Percentiles rank a stretch among this genome's conserved stretches.
These are phyloP conservation scores for Lasiosphaeria hispida DNA, from an alignment of 495 filamentous ascomycete genomes.

Conservation along the genomic window DNA sequence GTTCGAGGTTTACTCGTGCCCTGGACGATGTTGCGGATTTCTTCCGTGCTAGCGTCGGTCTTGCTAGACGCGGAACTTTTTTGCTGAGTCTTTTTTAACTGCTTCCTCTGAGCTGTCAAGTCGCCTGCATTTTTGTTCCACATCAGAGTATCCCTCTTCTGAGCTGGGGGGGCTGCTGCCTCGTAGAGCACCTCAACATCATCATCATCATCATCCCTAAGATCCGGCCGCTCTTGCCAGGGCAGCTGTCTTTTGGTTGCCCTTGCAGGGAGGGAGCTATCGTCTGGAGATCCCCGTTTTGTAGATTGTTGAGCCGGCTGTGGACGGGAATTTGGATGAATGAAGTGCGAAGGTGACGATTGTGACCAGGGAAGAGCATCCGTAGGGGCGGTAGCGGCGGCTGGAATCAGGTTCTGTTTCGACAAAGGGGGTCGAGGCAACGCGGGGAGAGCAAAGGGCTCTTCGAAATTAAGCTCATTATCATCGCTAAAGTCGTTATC, in stretches of 20 bases:
- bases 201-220: slow-evolving; percentile 24
- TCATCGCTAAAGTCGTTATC: slow-evolving; percentile 72
- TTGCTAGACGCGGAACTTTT: slow-evolving; percentile 41
- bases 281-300: slow-evolving; percentile 37
- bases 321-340: no score
- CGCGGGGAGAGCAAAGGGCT: slow-evolving; percentile 44
- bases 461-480: slow-evolving; percentile 57
- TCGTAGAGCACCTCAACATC: slow-evolving; percentile 35
- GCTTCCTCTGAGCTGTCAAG: slow-evolving; percentile 77
- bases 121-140: slow-evolving; percentile 86
- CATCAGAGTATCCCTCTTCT: slow-evolving; percentile 40
- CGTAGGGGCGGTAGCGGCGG: slow-evolving; percentile 1
- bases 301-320: slow-evolving; percentile 12
- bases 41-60: slow-evolving; percentile 27
- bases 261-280: slow-evolving; percentile 26
- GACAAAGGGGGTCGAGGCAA: slow-evolving; percentile 28
- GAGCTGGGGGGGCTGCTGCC: slow-evolving; percentile 27
- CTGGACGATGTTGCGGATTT: slow-evolving; percentile 28
- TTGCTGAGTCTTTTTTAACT: slow-evolving; percentile 63
- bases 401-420: not conserved
- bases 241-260: slow-evolving; percentile 32
- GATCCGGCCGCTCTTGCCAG: slow-evolving; percentile 22
- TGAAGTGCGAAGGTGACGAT: slow-evolving; percentile 33
- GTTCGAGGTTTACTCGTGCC: slow-evolving; percentile 24
- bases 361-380: slow-evolving; percentile 30